Percentiles rank a stretch among this genome's conserved stretches.
Evolutionary conservation across 768 basidiomycete genomes (phyloP).

Genomic region (Mycena albidolilacea): DNA sequence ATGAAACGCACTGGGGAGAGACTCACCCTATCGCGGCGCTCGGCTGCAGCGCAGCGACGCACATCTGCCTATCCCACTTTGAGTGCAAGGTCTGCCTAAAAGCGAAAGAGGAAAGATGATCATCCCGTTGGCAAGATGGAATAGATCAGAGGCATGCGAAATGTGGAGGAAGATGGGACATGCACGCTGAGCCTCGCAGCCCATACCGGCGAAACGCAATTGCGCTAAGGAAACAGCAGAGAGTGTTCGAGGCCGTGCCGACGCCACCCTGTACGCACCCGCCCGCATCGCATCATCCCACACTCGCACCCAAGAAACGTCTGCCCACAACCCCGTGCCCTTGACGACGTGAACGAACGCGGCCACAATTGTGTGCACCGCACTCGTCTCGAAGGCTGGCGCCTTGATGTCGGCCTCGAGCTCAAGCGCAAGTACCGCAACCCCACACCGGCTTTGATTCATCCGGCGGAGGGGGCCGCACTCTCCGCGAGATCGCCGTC

Average conservation of each 20-base stretch:
- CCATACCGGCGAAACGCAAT: not conserved
- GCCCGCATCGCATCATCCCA: not conserved
- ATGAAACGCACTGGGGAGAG: not conserved
- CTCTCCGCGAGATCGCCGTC: too few relatives aligned
- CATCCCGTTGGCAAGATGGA: not conserved
- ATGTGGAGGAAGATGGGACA: not conserved
- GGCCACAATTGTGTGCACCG: not conserved
- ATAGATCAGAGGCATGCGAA: not conserved
- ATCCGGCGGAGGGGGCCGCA: too few relatives aligned
- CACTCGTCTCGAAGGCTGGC: not conserved
- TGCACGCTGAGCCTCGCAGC: not conserved
- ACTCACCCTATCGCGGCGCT: not conserved
- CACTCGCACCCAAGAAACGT: not conserved
- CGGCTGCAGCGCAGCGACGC: not conserved
- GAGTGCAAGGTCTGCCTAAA: constrained; percentile 1
- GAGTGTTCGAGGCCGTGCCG: constrained; percentile 1
- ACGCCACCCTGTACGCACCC: not conserved
- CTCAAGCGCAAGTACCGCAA: not conserved
- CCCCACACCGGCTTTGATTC: not conserved
- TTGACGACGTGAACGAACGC: constrained; percentile 1
- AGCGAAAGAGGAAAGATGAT: not conserved
- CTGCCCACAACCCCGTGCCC: not conserved
- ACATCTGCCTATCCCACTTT: not conserved
- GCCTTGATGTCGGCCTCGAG: not conserved
- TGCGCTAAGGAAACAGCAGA: not conserved